Conservation (phyloP, 2,329 filamentous ascomycete species). For the Pseudocercospora cruenta region DNA sequence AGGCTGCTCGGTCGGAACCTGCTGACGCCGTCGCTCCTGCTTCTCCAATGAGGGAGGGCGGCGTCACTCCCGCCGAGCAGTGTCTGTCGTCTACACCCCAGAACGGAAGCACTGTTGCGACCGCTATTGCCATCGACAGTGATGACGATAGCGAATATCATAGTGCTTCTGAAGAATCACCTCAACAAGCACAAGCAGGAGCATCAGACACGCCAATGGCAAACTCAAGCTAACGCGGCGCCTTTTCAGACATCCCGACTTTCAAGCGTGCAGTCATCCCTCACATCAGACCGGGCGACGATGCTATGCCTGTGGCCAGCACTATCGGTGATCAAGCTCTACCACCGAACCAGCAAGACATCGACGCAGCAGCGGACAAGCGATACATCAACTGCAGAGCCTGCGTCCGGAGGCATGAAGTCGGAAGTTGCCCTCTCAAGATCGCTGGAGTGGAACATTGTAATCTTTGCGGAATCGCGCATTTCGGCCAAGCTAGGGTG, state of each 20-base stretch:
- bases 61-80: background rate
- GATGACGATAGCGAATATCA: conserved; percentile 8
- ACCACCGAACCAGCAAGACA: background rate
- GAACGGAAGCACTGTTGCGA: background rate
- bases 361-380: background rate
- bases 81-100: background rate
- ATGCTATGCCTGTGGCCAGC: background rate
- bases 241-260: conserved; percentile 17
- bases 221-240: conserved; percentile 6
- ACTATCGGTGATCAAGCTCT: background rate
- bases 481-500: conserved; percentile 58
- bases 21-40: conserved; percentile 24
- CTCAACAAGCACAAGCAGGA: background rate
- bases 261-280: conserved; percentile 28
- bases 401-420: conserved; percentile 58
- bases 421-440: conserved; percentile 65
- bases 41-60: conserved; percentile 30
- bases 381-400: conserved; percentile 52
- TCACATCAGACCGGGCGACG: conserved; percentile 8
- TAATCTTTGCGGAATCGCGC: conserved; percentile 65
- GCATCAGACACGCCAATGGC: conserved; percentile 3
- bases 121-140: conserved; percentile 13
- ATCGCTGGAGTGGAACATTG: conserved; percentile 63
- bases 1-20: background rate
- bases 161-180: background rate